Conservation (phyloP, 2,329 filamentous ascomycete species). For the Xylogone sp. region DNA sequence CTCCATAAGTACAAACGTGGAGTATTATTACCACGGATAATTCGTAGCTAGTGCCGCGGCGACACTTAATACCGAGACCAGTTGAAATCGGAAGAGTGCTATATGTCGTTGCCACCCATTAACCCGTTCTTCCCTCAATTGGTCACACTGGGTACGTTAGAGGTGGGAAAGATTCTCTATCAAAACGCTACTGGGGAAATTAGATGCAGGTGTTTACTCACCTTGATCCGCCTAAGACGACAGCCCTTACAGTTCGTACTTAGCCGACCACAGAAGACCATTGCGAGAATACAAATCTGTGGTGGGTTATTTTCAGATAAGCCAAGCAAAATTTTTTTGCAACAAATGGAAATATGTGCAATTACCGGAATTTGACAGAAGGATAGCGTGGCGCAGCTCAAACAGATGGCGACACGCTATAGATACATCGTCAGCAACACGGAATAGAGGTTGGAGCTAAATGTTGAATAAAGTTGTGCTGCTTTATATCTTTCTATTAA, state of each 20-base stretch:
- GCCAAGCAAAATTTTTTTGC: background rate
- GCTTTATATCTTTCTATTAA: no score
- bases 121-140: no score
- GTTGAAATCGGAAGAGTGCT: no score
- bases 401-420: background rate
- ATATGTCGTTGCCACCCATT: no score
- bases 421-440: no score
- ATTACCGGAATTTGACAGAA: background rate
- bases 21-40: no score
- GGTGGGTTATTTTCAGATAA: background rate
- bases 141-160: background rate
- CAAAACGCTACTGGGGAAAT: background rate
- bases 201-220: background rate
- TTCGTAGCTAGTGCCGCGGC: no score
- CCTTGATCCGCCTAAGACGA: background rate
- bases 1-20: no score
- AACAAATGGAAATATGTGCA: background rate
- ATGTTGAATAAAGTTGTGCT: no score
- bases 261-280: background rate
- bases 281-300: background rate
- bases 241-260: background rate
- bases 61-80: no score
- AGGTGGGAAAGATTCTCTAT: background rate
- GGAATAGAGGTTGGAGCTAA: no score
- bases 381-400: background rate